Conservation (phyloP, 768 basidiomycete genomes). For the Tulasnella sp. region DNA sequence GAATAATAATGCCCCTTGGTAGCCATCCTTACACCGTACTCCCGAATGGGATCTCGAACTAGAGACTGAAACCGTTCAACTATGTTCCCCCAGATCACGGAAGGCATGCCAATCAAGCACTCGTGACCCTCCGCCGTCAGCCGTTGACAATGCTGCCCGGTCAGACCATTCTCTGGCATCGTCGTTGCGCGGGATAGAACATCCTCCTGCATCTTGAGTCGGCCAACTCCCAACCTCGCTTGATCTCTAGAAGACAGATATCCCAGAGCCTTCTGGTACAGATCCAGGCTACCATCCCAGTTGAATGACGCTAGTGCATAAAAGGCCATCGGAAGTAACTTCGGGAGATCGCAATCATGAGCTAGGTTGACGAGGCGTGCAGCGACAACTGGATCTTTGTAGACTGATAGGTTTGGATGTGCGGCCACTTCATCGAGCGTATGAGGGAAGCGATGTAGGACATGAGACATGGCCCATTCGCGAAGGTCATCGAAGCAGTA, state of each 20-base stretch:
- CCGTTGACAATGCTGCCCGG: neutral
- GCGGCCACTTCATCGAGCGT: neutral
- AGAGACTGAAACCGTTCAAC: neutral
- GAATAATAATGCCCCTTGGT: neutral
- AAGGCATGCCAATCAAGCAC: neutral
- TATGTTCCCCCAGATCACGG: neutral
- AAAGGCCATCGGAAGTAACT: slow-evolving; percentile 1
- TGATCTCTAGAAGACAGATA: neutral
- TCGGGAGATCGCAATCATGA: neutral
- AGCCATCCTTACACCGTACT: neutral
- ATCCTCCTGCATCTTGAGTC: neutral
- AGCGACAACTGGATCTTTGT: slow-evolving; percentile 1
- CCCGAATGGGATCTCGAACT: neutral
- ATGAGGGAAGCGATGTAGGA: slow-evolving; percentile 1
- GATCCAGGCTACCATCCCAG: neutral
- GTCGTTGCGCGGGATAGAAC: neutral
- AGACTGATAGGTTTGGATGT: neutral
- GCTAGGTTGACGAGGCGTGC: neutral
- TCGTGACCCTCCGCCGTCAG: neutral
- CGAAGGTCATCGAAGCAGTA: neutral
- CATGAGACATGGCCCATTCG: neutral
- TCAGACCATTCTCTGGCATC: neutral
- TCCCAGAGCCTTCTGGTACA: neutral
- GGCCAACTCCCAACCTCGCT: neutral
- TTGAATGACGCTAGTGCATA: neutral